Percentiles rank a stretch among this genome's conserved stretches.
Evolutionary conservation across 257 asterid genomes (phyloP).

Genomic region (Plantago major): DNA sequence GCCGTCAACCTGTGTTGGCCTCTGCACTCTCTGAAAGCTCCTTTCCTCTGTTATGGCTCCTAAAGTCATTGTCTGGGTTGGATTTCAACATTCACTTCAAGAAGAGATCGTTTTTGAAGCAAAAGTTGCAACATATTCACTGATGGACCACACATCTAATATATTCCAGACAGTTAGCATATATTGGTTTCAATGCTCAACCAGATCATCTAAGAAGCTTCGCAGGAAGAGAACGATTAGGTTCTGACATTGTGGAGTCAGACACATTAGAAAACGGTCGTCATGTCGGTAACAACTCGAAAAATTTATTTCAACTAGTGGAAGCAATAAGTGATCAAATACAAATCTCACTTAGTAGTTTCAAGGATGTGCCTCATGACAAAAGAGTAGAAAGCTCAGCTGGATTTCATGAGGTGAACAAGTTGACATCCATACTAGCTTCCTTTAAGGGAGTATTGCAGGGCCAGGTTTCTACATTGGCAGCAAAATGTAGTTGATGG

Average conservation of each 20-base stretch:
- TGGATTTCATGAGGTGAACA: conserved; percentile 36
- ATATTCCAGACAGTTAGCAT: conserved; percentile 42
- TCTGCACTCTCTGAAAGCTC: conserved; percentile 31
- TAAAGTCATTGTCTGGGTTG: conserved; percentile 57
- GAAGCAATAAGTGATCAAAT: conserved; percentile 44
- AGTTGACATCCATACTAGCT: conserved; percentile 49
- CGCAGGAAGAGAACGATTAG: conserved; percentile 28
- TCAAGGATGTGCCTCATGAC: conserved; percentile 23
- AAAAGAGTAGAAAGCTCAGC: conserved; percentile 28
- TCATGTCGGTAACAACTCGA: conserved; percentile 21
- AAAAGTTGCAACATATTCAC: conserved; percentile 37
- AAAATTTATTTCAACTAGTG: conserved; percentile 42
- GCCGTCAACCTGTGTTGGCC: conserved; percentile 32
- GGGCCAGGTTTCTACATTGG: conserved; percentile 62
- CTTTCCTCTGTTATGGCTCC: conserved; percentile 67
- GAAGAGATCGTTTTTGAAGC: conserved; percentile 38
- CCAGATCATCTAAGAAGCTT: conserved; percentile 36
- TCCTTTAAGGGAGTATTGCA: conserved; percentile 71
- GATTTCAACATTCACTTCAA: conserved; percentile 38
- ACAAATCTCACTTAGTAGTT: conserved; percentile 29
- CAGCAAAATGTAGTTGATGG: conserved; percentile 24
- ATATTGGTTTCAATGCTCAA: conserved; percentile 37
- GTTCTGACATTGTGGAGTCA: conserved; percentile 24
- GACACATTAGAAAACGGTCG: conserved; percentile 25
- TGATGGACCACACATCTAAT: conserved; percentile 68